phyloP scores from a whole-genome alignment of 2,329 filamentous ascomycete genomes.

The Phaeosphaeria sp. region DNA sequence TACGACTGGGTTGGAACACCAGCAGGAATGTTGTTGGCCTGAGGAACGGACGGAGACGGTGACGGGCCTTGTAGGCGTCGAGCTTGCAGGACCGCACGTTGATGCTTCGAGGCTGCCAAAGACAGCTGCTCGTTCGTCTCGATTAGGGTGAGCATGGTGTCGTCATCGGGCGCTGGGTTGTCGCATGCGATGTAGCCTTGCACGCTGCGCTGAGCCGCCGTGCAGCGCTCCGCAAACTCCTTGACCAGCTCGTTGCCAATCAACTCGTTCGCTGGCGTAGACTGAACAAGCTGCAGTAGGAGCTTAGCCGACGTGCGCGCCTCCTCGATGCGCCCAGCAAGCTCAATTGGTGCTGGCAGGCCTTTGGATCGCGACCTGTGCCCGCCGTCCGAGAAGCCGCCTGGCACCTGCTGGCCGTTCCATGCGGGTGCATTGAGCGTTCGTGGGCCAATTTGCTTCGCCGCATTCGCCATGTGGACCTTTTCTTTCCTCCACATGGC shows the following conservation, averaged over 20 bases:
- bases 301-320: constrained; percentile 89
- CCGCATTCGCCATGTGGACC: constrained; percentile 55
- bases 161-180: constrained; percentile 83
- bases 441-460: constrained; percentile 46
- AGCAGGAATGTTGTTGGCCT: constrained; percentile 17
- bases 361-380: constrained; percentile 24
- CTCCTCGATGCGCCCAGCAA: constrained; percentile 85
- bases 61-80: constrained; percentile 50
- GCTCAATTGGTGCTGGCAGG: constrained; percentile 73
- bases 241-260: constrained; percentile 85
- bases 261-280: constrained; percentile 78
- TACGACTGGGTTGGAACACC: constrained; percentile 22
- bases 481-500: constrained; percentile 90
- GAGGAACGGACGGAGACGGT: constrained; percentile 25
- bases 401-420: constrained; percentile 31
- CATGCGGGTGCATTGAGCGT: constrained; percentile 54
- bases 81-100: constrained; percentile 73
- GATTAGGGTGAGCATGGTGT: constrained; percentile 91
- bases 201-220: constrained; percentile 78
- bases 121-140: constrained; percentile 93
- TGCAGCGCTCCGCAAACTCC: constrained; percentile 89
- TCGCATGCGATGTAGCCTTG: constrained; percentile 84
- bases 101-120: constrained; percentile 81
- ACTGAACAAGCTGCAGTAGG: constrained; percentile 88
- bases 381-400: constrained; percentile 26